A percentile compares a stretch with the other conserved stretches of the same genome.
Conservation (phyloP, 2,329 filamentous ascomycete genomes). For the Pseudogymnoascus sp. region DNA sequence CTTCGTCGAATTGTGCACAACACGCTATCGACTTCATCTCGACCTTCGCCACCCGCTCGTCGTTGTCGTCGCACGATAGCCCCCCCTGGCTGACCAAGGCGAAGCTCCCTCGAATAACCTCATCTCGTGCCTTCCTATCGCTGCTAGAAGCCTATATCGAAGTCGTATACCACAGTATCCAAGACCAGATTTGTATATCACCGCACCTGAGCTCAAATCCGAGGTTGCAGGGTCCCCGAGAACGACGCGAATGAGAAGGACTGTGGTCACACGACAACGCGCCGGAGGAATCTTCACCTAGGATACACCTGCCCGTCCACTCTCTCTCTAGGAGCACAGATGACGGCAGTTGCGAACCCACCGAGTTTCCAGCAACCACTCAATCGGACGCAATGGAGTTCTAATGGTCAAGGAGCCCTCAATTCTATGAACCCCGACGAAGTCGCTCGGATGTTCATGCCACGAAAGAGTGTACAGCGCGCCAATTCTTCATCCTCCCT, state of each 20-base stretch:
- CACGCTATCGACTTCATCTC: background rate
- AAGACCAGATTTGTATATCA: background rate
- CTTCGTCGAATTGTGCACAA: background rate
- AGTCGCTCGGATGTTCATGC: conserved; percentile 78
- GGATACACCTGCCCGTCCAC: conserved; percentile 2
- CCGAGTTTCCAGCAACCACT: conserved; percentile 51
- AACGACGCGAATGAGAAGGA: conserved; percentile 1
- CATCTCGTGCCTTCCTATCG: background rate
- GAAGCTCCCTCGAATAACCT: background rate
- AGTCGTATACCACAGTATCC: background rate
- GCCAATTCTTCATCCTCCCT: conserved; percentile 88
- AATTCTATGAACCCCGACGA: conserved; percentile 76
- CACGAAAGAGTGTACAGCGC: conserved; percentile 77
- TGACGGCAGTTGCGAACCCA: conserved; percentile 61
- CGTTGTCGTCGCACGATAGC: background rate
- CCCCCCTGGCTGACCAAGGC: background rate
- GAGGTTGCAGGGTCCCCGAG: background rate
- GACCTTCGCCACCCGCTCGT: background rate
- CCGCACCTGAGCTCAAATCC: background rate
- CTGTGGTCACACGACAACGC: conserved; percentile 6
- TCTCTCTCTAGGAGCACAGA: conserved; percentile 28
- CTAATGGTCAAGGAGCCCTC: conserved; percentile 53
- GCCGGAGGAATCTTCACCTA: conserved; percentile 5
- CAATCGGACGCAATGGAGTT: conserved; percentile 57
- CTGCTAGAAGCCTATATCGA: background rate